Evolutionary conservation across 441 rosid species (phyloP), one percentile per base, ranked within the genome.

Genomic region (Pelargonium citronellum): DNA sequence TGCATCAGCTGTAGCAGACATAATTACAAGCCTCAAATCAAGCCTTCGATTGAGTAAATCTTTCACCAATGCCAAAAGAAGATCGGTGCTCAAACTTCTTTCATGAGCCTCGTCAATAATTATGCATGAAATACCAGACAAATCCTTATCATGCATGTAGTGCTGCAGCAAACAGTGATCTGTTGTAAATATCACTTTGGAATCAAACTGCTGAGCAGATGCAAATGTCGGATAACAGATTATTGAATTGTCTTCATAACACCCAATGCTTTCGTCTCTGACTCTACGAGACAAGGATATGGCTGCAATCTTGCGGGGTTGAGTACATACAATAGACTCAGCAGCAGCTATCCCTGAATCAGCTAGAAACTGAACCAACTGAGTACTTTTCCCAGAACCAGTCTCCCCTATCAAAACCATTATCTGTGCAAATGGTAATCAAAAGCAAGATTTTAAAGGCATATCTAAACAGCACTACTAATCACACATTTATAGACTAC

Each of bases 311-410:
- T 89, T 94, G 44, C 97, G 86, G 27, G 99, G 96, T 73, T 91
- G 97, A 62, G 99, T 90, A 76, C 99, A 94, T 34, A 91, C 82
- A 74, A 90, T 82, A 5, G 97, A 80, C 69, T 76, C 83, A 74
- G 73, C 60, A 34, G 82, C 79, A 70, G 85, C 87, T 17, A 91
- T 69, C 51, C 91, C 93, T 27, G 97, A 90, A 81, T 94, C 99
- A 80, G 90, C 89, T 70, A 94, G 95, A 80, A 79, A 94, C 79
- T 94, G 99, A 72, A 85, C 89, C 81, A 94, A 66, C 82, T 94
- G 97, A 7, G 98, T 94, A 74, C 97, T 94, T 82, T 94, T 94
- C 24, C 98, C 98, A 7, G 96, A 94, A 74, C 99, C 99, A 47
- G 97, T 94, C 85, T 94, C 95, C 68, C 99, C 97, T 72, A 85